Percentiles rank a stretch among this genome's conserved stretches.
Conservation (phyloP, 2,329 filamentous ascomycete genomes). For the Penicillium sp. region DNA sequence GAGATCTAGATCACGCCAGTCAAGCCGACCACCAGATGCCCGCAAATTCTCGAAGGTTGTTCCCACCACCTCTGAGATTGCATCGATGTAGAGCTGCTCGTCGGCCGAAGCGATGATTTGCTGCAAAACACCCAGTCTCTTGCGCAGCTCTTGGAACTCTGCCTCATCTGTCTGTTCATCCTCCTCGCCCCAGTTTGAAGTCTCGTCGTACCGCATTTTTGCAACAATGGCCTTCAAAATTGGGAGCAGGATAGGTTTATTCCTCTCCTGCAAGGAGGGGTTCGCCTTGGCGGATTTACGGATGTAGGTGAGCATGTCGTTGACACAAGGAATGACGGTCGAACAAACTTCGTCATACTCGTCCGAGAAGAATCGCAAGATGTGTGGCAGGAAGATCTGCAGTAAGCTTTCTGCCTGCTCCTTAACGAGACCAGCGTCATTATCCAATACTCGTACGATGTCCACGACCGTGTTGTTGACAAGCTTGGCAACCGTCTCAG, state of each 20-base stretch:
- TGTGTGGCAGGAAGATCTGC: slow-evolving; percentile 74
- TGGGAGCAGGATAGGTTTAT: slow-evolving; percentile 78
- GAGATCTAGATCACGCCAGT: slow-evolving; percentile 93
- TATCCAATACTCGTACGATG: slow-evolving; percentile 81
- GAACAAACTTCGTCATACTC: slow-evolving; percentile 98
- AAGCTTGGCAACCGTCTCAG: slow-evolving; percentile 90
- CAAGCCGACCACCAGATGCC: slow-evolving; percentile 69
- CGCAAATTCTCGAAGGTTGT: slow-evolving; percentile 81
- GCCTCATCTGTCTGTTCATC: slow-evolving; percentile 95
- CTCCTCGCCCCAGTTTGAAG: slow-evolving; percentile 86
- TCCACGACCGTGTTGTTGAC: slow-evolving; percentile 88
- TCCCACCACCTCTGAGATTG: slow-evolving; percentile 82
- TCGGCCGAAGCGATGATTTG: slow-evolving; percentile 90
- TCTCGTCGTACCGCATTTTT: slow-evolving; percentile 98
- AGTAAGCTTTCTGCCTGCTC: slow-evolving; percentile 78
- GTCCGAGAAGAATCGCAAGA: slow-evolving; percentile 93
- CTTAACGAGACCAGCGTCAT: slow-evolving; percentile 58
- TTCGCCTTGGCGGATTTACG: slow-evolving; percentile 70
- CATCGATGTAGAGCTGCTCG: slow-evolving; percentile 82
- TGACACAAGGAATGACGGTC: slow-evolving; percentile 88
- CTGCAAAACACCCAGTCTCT: slow-evolving; percentile 84
- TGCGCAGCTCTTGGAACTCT: slow-evolving; percentile 92
- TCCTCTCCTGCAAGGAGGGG: slow-evolving; percentile 66
- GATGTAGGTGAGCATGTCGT: slow-evolving; percentile 86
- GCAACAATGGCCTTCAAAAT: slow-evolving; percentile 88